Conservation (phyloP, 2,329 filamentous ascomycete species). For the Trichoderma atrobrunneum region DNA sequence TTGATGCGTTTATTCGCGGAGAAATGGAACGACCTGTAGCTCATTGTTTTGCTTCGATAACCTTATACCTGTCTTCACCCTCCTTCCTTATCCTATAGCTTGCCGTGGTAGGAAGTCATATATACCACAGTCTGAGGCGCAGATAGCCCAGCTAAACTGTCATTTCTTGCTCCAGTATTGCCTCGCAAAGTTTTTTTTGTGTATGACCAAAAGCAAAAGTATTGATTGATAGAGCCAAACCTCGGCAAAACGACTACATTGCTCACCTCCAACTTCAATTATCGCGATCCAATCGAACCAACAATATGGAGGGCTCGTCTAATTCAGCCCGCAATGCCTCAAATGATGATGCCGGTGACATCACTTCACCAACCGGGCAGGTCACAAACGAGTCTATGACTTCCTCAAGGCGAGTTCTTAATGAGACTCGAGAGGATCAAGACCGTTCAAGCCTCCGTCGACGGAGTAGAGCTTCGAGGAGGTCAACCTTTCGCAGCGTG, state of each 20-base stretch:
- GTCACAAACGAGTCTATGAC: neutral
- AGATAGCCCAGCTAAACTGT: neutral
- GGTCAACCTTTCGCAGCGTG: neutral
- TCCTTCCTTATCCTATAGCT: neutral
- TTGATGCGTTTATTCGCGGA: neutral
- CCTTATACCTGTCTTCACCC: neutral
- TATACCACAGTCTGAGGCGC: neutral
- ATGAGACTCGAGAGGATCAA: neutral
- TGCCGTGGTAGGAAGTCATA: neutral
- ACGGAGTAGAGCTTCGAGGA: conserved; percentile 6
- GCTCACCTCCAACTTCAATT: neutral
- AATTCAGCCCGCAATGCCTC: neutral
- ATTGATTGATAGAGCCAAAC: neutral
- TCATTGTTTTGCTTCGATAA: neutral
- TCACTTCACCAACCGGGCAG: neutral
- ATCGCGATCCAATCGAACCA: neutral
- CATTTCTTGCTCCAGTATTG: neutral
- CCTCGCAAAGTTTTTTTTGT: neutral
- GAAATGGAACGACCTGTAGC: neutral
- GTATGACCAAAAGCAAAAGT: neutral
- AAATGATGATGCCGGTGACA: neutral
- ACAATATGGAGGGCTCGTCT: neutral
- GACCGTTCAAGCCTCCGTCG: neutral
- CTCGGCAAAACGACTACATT: neutral
- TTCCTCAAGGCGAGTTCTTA: neutral